phyloP scores from a whole-genome alignment of 495 filamentous ascomycete species.

The Saxophila tyrrhenica region DNA sequence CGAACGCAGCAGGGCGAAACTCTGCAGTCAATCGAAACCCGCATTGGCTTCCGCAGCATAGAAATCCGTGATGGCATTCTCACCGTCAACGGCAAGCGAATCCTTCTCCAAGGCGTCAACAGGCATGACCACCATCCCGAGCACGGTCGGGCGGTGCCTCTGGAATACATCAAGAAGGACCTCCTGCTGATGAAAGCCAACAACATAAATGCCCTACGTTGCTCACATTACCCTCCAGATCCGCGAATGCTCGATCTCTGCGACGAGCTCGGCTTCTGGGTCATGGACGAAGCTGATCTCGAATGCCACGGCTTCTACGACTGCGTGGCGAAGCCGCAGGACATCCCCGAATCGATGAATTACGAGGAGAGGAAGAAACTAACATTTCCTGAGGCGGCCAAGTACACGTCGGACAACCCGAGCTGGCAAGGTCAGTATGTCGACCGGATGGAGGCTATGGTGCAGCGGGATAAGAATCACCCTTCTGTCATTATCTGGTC shows the following conservation, averaged over 20 bases:
- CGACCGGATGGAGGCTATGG: conserved; percentile 51
- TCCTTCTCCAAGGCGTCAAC: conserved; percentile 23
- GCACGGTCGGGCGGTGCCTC: conserved; percentile 20
- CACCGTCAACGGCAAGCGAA: conserved; percentile 20
- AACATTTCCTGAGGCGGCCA: conserved; percentile 39
- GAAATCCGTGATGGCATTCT: conserved; percentile 22
- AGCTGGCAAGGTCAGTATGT: conserved; percentile 54
- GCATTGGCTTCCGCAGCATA: conserved; percentile 21
- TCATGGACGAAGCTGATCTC: conserved; percentile 62
- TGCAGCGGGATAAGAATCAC: conserved; percentile 56
- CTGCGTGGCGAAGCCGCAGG: conserved; percentile 32
- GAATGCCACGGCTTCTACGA: conserved; percentile 56
- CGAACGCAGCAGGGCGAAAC: no score
- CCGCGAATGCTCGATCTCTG: conserved; percentile 42
- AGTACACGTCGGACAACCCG: conserved; percentile 51
- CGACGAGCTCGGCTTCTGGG: conserved; percentile 57
- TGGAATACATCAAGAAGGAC: conserved; percentile 19
- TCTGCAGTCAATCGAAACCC: conserved; percentile 11
- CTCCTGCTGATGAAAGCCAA: conserved; percentile 21
- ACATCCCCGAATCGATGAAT: conserved; percentile 39
- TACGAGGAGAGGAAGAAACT: conserved; percentile 44
- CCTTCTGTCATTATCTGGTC: conserved; percentile 59
- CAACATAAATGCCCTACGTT: conserved; percentile 25
- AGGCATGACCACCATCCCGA: conserved; percentile 24
- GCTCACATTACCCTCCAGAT: conserved; percentile 22